Conservation (phyloP, 306 rosid genomes). For the Vicia faba region DNA sequence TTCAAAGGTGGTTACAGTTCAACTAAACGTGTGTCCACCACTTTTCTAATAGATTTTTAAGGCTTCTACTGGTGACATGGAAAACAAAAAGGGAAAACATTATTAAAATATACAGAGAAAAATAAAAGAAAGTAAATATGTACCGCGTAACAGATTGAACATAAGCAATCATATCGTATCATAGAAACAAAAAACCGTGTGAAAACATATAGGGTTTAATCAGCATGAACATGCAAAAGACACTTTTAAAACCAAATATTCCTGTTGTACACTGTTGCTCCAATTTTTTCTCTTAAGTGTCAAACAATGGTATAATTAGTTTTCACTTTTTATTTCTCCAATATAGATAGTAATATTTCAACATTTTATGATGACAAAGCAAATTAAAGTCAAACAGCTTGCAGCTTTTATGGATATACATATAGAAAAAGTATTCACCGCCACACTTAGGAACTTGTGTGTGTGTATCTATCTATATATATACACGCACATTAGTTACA, state of each 20-base stretch:
- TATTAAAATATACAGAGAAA: background rate
- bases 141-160: background rate
- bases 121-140: background rate
- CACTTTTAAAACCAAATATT: background rate
- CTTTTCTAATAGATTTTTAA: background rate
- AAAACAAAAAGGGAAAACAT: slow-evolving; percentile 3
- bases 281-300: background rate
- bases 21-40: slow-evolving; percentile 25
- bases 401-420: slow-evolving; percentile 1
- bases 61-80: slow-evolving; percentile 9
- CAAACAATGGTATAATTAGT: background rate
- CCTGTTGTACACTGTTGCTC: too few species aligned
- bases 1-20: slow-evolving; percentile 33
- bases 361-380: background rate
- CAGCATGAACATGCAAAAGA: background rate
- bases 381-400: background rate
- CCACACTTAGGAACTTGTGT: background rate
- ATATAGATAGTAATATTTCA: background rate
- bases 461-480: background rate
- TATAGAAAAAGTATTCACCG: background rate
- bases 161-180: background rate
- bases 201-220: background rate
- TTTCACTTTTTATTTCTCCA: background rate
- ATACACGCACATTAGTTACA: background rate
- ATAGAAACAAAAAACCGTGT: background rate